Conservation (phyloP, 1,139 yeast species). For the Blastobotrys persicus region DNA sequence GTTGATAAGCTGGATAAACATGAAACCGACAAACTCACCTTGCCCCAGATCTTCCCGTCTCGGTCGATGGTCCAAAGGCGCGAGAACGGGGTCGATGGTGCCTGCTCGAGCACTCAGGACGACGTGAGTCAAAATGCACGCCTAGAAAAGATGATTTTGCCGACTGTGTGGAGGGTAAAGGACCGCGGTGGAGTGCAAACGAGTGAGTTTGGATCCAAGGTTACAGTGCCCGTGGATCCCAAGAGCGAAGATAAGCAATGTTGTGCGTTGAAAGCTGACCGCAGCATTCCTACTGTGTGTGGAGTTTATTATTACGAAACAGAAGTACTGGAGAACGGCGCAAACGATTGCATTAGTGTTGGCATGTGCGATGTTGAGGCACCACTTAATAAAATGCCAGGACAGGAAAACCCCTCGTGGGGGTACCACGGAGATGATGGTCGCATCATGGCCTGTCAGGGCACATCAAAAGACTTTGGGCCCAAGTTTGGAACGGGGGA, state of each 20-base stretch:
- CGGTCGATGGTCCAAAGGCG: constrained; percentile 21
- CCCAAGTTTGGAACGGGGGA: constrained; percentile 57
- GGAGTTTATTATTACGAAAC: constrained; percentile 62
- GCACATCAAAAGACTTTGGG: constrained; percentile 43
- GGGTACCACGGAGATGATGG: constrained; percentile 63
- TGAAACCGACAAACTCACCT: constrained; percentile 8
- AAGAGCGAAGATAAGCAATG: constrained; percentile 19
- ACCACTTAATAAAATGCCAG: constrained; percentile 41
- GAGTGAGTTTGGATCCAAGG: constrained; percentile 14
- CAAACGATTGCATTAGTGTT: constrained; percentile 31
- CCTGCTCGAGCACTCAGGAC: constrained; percentile 21
- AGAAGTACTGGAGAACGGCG: constrained; percentile 35
- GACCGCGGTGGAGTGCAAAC: constrained; percentile 2
- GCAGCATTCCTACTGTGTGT: constrained; percentile 43
- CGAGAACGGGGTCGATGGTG: not conserved
- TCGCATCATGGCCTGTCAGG: constrained; percentile 44
- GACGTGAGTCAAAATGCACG: constrained; percentile 25
- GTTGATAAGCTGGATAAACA: not conserved
- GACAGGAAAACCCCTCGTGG: constrained; percentile 50
- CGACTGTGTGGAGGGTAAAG: constrained; percentile 12
- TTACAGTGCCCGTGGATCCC: constrained; percentile 19
- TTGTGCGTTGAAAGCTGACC: constrained; percentile 42
- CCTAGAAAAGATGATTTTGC: not conserved
- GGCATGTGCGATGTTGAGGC: constrained; percentile 37
- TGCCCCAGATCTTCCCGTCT: constrained; percentile 30